A percentile compares a stretch with the other conserved stretches of the same genome.
Conservation (phyloP, 2,329 filamentous ascomycete genomes). For the Botryotinia globosa region DNA sequence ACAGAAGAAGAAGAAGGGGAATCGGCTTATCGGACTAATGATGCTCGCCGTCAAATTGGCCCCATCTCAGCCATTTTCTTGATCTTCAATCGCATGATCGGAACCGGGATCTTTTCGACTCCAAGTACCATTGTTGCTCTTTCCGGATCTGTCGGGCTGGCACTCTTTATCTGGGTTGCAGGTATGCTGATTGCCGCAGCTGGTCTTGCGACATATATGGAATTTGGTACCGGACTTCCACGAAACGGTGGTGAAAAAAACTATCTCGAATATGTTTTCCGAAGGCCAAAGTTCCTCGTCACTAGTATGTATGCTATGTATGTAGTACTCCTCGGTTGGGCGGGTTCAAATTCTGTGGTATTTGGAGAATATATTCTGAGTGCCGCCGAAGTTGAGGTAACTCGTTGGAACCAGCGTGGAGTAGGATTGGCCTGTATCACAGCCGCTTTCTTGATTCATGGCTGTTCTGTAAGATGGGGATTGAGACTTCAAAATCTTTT, state of each 20-base stretch:
- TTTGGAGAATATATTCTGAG: conserved; percentile 70
- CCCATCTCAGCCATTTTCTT: conserved; percentile 54
- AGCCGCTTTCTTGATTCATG: conserved; percentile 63
- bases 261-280: conserved; percentile 64
- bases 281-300: conserved; percentile 57
- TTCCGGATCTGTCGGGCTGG: conserved; percentile 59
- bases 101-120: conserved; percentile 65
- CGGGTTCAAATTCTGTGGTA: conserved; percentile 64
- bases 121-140: conserved; percentile 56
- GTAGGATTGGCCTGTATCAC: conserved; percentile 67
- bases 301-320: conserved; percentile 61
- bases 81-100: conserved; percentile 65
- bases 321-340: conserved; percentile 62
- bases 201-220: conserved; percentile 63
- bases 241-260: conserved; percentile 65
- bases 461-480: conserved; percentile 61
- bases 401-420: conserved; percentile 64
- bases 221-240: conserved; percentile 64
- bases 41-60: conserved; percentile 51
- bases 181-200: conserved; percentile 61
- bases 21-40: conserved; percentile 19
- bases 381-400: conserved; percentile 60
- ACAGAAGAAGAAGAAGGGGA: conserved; percentile 11
- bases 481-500: conserved; percentile 65
- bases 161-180: conserved; percentile 61